Percentiles rank a stretch among this genome's conserved stretches.
These are phyloP conservation scores for Metschnikowia baotianmanensis DNA, from an alignment of 805 yeast genomes.

Conservation along the genomic window DNA sequence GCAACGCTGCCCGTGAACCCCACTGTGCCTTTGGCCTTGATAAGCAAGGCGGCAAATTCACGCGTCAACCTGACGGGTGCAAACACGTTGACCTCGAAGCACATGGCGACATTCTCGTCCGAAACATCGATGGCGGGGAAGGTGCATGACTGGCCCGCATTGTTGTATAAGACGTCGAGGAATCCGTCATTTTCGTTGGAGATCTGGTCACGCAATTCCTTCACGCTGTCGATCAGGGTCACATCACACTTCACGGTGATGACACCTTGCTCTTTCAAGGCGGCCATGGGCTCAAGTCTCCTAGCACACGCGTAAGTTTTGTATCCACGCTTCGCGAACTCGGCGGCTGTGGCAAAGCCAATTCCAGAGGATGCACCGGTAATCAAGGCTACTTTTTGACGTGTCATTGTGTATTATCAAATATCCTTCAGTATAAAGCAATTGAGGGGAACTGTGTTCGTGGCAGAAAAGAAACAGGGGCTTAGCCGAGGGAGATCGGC, in stretches of 20 bases:
- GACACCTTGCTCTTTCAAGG: slow-evolving; percentile 45
- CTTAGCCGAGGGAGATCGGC: no score
- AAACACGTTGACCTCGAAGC: slow-evolving; percentile 64
- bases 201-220: slow-evolving; percentile 43
- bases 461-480: no score
- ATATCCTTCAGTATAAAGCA: no score
- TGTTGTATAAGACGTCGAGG: slow-evolving; percentile 64
- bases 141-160: slow-evolving; percentile 76
- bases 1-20: slow-evolving; percentile 74
- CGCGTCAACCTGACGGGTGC: slow-evolving; percentile 66
- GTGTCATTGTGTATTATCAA: slow-evolving; percentile 6
- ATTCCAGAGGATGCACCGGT: slow-evolving; percentile 64
- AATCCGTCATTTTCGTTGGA: slow-evolving; percentile 42
- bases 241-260: slow-evolving; percentile 57
- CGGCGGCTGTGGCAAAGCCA: slow-evolving; percentile 47
- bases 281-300: slow-evolving; percentile 58
- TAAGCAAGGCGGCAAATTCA: slow-evolving; percentile 53
- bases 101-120: slow-evolving; percentile 49
- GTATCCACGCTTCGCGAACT: slow-evolving; percentile 49
- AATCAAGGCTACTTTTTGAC: slow-evolving; percentile 48
- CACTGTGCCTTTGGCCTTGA: slow-evolving; percentile 65
- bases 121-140: slow-evolving; percentile 67
- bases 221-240: slow-evolving; percentile 47
- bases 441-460: no score
- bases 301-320: slow-evolving; percentile 74